Evolutionary conservation across 208 protist species (phyloP), one percentile per base, ranked within the genome.

Genomic region (Crithidia brevicula): DNA sequence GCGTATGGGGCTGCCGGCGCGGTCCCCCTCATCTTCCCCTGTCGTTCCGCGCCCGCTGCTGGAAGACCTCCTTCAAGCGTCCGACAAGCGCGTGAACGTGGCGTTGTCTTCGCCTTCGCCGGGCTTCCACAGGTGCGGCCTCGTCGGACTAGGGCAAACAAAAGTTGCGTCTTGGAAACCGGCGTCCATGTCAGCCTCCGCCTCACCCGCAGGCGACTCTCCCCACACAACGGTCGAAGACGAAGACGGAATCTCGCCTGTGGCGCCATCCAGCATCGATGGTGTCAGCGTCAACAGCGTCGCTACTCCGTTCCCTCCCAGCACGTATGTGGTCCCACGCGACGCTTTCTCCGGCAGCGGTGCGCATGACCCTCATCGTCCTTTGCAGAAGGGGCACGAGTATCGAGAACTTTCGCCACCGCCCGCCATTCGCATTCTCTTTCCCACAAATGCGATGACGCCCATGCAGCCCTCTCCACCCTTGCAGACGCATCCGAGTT

Each of bases 361-460:
- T 15, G 13, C 36, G 11, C 23, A 8, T 4, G 38, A 47, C 36
- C 8, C 8, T 11, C 36, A 47, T 45, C 15, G 20, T 15, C 3
- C 20, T 31, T 46, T 30, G 20, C 46, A 23, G 8, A n/a, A 30
- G 5, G n/a, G 34, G 9, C 53, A 23, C n/a, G n/a, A n/a, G 36
- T 22, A 1, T 16, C 51, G 46, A 6, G 61, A 56, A 36, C 53
- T 49, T 5, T 31, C 61, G 3, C 70, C 61, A 6, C 70, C 70
- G 13, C 62, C 70, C 2, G 70, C 70, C 3, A 76, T 69, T 10
- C 70, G 62, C 25, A 60, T 60, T 23, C 70, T 76, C 16, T 76
- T 76, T 36, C 43, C 70, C 4, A 18, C 45, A 0, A 40, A 59
- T 16, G n/a, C 11, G 10, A 13, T 7, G 23, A 2, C 11, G 5